Evolutionary conservation across 129 eudicot species (phyloP).

Genomic region (Helianthus annuus): HanXRQr2.0-SUNRISE NC_035440.2:59474299-59474798

Average conservation of each 20-base stretch:
- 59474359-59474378: not conserved
- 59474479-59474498: not conserved
- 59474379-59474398: not conserved
- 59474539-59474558: not conserved
- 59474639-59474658: too few species aligned
- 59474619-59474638: too few species aligned
- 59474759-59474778: too few species aligned
- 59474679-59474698: not conserved
- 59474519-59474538: too few species aligned
- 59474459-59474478: too few species aligned
- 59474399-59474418: not conserved
- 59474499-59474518: not conserved
- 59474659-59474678: too few species aligned
- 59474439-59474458: not conserved
- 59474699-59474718: not conserved
- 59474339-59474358: not conserved
- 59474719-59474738: not conserved
- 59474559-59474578: not conserved
- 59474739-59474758: too few species aligned
- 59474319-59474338: not conserved
- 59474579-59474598: not conserved
- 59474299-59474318: not conserved
- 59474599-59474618: not conserved
- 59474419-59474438: not conserved
- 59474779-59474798: too few species aligned